Conservation (phyloP, 169 alveolate species). For the Cyclospora cayetanensis region DNA sequence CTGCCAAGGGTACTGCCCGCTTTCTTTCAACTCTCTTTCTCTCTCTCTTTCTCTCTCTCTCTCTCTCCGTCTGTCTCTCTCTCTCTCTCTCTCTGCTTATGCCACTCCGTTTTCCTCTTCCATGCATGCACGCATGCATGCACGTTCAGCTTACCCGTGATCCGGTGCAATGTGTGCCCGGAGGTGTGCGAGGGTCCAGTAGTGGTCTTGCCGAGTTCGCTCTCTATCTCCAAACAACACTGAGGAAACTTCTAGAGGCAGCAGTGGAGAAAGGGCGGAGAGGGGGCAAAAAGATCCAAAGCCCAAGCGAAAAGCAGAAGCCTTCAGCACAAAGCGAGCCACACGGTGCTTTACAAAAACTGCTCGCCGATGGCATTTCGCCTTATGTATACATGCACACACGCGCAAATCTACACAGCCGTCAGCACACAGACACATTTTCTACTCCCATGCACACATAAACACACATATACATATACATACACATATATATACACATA, state of each 20-base stretch:
- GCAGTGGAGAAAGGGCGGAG: constrained; percentile 51
- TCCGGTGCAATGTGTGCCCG: constrained; percentile 63
- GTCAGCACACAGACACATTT: not conserved
- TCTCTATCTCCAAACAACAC: constrained; percentile 66
- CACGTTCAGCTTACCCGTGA: constrained; percentile 63
- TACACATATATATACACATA: too few species aligned
- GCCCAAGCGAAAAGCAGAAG: constrained; percentile 69
- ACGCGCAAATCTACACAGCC: not conserved
- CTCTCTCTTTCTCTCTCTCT: not conserved
- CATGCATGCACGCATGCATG: not conserved
- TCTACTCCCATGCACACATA: not conserved
- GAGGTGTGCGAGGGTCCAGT: constrained; percentile 72
- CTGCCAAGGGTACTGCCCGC: too few species aligned
- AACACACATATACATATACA: too few species aligned
- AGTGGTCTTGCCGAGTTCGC: constrained; percentile 15
- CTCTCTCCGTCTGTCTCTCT: not conserved
- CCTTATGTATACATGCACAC: not conserved
- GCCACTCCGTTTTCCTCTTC: too few species aligned
- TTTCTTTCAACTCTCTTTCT: not conserved
- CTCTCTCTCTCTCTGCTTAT: not conserved
- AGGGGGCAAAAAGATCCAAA: constrained; percentile 67
- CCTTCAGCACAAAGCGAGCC: constrained; percentile 15
- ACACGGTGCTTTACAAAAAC: not conserved
- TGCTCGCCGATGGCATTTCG: not conserved
- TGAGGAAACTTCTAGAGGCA: constrained; percentile 41